Evolutionary conservation across 768 basidiomycete genomes (phyloP).

Genomic region (Heimioporus sp.): DNA sequence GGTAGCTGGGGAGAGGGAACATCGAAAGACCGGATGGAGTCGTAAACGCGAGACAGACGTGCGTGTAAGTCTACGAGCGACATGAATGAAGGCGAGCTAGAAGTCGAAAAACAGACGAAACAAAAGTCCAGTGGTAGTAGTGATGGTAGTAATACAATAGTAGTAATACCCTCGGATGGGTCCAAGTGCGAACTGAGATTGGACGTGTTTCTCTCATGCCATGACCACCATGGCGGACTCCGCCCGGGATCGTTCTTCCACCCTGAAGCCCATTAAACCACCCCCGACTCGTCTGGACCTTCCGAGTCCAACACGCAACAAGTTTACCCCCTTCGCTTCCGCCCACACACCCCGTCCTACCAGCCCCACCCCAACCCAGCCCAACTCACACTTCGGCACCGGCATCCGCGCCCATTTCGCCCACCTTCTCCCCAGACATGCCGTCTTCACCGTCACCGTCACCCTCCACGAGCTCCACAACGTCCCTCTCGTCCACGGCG

Average conservation of each 20-base stretch:
- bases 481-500: constrained; percentile 69
- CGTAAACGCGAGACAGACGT: constrained; percentile 2
- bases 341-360: constrained; percentile 3
- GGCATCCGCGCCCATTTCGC: constrained; percentile 55
- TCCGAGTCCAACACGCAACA: background rate
- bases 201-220: background rate
- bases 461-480: constrained; percentile 66
- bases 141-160: no score
- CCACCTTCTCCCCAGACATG: constrained; percentile 62
- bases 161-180: no score
- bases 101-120: background rate
- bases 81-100: background rate
- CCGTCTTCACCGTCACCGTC: constrained; percentile 61
- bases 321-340: background rate
- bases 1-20: constrained; percentile 23
- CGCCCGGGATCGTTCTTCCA: constrained; percentile 21
- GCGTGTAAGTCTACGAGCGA: constrained; percentile 1
- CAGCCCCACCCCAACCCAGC: constrained; percentile 7
- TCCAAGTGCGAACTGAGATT: no score
- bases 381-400: background rate
- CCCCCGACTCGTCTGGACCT: constrained; percentile 8
- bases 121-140: no score
- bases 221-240: constrained; percentile 1
- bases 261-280: constrained; percentile 8
- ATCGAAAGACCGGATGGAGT: constrained; percentile 20